These are phyloP conservation scores for Irineochytrium annulatum DNA, from an alignment of 192 early-diverging fungal genomes.

Conservation along the genomic window DNA sequence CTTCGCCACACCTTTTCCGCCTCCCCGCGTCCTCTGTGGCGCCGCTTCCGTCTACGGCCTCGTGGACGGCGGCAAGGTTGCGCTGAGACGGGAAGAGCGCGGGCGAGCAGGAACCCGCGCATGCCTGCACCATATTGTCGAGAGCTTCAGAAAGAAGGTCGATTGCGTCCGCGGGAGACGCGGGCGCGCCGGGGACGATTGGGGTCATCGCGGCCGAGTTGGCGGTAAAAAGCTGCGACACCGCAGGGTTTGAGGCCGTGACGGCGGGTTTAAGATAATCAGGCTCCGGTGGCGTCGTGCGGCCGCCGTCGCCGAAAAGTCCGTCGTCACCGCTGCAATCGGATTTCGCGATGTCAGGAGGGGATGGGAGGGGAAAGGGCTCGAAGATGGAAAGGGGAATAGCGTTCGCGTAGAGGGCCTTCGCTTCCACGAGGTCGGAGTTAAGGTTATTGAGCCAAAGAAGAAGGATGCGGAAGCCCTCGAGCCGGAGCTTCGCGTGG, in stretches of 20 bases:
- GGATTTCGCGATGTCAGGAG: slow-evolving; percentile 20
- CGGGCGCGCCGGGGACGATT: slow-evolving; percentile 9
- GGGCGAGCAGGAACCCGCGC: too few relatives aligned
- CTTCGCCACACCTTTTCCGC: too few relatives aligned
- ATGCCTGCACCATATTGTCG: slow-evolving; percentile 11
- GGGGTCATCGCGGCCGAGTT: slow-evolving; percentile 30
- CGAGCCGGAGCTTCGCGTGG: slow-evolving; percentile 61
- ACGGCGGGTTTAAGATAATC: not conserved
- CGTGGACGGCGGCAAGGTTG: not conserved
- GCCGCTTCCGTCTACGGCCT: slow-evolving; percentile 24
- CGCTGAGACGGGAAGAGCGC: not conserved
- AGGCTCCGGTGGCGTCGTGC: too few relatives aligned
- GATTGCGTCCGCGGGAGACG: slow-evolving; percentile 3
- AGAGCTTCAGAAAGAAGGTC: slow-evolving; percentile 6
- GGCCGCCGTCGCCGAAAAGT: too few relatives aligned
- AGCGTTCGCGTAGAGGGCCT: slow-evolving; percentile 60
- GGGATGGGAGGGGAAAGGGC: slow-evolving; percentile 21
- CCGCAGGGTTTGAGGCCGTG: not conserved
- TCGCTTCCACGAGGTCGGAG: slow-evolving; percentile 52
- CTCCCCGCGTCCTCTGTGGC: not conserved
- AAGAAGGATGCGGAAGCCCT: slow-evolving; percentile 71
- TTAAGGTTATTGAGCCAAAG: slow-evolving; percentile 69
- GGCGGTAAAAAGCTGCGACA: too few relatives aligned
- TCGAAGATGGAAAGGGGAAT: slow-evolving; percentile 47
- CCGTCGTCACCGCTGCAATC: slow-evolving; percentile 23